These are phyloP conservation scores for Eutypa lata DNA, from an alignment of 2,329 filamentous ascomycete species.

Conservation along the genomic window DNA sequence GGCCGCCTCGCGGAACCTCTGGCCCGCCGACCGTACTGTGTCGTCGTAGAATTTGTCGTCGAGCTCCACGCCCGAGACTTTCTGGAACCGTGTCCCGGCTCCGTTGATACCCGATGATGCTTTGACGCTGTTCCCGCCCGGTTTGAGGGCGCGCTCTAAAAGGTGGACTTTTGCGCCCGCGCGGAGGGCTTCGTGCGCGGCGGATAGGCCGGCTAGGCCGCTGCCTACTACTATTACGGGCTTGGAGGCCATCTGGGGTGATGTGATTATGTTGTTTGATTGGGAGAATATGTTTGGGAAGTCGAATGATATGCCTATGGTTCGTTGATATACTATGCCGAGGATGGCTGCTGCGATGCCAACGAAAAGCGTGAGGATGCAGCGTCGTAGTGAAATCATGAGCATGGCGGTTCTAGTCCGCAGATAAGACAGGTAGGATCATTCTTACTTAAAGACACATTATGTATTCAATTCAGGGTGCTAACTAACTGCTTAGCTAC, in stretches of 20 bases:
- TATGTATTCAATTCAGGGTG: too few species aligned
- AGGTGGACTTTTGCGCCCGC: constrained; percentile 52
- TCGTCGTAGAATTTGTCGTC: constrained; percentile 50
- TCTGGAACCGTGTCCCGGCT: constrained; percentile 56
- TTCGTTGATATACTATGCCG: neutral
- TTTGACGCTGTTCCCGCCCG: constrained; percentile 65
- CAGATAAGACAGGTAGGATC: neutral
- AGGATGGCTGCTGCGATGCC: neutral
- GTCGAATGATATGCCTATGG: neutral
- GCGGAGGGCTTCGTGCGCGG: constrained; percentile 53
- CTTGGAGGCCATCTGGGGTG: constrained; percentile 1
- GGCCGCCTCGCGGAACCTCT: constrained; percentile 27
- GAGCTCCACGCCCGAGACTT: constrained; percentile 27
- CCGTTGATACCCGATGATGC: constrained; percentile 66
- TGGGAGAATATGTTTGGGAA: neutral
- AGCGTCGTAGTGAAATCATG: neutral
- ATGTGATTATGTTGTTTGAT: neutral
- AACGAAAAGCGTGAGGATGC: neutral
- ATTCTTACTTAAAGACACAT: neutral
- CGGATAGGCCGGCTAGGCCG: constrained; percentile 60
- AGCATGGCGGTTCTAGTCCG: neutral
- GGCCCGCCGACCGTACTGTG: constrained; percentile 55
- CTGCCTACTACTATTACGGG: constrained; percentile 61
- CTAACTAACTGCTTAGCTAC: too few species aligned
- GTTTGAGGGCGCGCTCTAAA: constrained; percentile 57